Conservation (phyloP, 306 rosid genomes). For the Herpetospermum pedunculosum region DNA sequence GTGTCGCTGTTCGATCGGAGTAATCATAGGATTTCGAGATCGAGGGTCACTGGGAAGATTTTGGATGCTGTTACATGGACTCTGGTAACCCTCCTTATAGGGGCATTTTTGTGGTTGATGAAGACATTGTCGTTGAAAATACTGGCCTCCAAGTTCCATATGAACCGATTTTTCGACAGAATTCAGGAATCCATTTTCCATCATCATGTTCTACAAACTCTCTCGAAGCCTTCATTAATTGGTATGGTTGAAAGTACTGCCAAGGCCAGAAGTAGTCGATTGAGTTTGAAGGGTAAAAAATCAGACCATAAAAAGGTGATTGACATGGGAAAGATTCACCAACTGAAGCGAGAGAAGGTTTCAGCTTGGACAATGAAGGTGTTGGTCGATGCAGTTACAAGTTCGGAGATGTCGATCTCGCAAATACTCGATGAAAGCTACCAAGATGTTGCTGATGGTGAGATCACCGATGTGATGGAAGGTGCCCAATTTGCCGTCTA, state of each 20-base stretch:
- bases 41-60: constrained; percentile 29
- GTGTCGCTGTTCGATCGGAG: constrained; percentile 38
- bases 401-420: constrained; percentile 73
- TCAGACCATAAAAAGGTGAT: constrained; percentile 42
- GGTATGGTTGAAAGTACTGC: constrained; percentile 58
- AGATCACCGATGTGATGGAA: constrained; percentile 88
- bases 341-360: constrained; percentile 78
- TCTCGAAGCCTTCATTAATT: constrained; percentile 55
- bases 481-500: constrained; percentile 64
- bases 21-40: constrained; percentile 29
- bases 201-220: constrained; percentile 69
- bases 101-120: constrained; percentile 60
- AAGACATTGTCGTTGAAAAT: constrained; percentile 56
- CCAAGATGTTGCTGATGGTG: constrained; percentile 35
- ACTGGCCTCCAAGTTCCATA: constrained; percentile 71
- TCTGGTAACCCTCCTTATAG: constrained; percentile 53
- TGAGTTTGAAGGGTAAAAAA: constrained; percentile 43
- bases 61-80: constrained; percentile 55
- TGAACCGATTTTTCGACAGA: constrained; percentile 73
- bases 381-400: constrained; percentile 67
- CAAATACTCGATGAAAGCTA: constrained; percentile 45
- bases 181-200: constrained; percentile 82
- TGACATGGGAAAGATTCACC: constrained; percentile 59
- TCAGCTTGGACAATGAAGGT: constrained; percentile 96
- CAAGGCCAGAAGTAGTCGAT: constrained; percentile 30